Percentiles rank a stretch among this genome's conserved stretches.
Conservation (phyloP, 495 filamentous ascomycete species). For the Monascus purpureus region DNA sequence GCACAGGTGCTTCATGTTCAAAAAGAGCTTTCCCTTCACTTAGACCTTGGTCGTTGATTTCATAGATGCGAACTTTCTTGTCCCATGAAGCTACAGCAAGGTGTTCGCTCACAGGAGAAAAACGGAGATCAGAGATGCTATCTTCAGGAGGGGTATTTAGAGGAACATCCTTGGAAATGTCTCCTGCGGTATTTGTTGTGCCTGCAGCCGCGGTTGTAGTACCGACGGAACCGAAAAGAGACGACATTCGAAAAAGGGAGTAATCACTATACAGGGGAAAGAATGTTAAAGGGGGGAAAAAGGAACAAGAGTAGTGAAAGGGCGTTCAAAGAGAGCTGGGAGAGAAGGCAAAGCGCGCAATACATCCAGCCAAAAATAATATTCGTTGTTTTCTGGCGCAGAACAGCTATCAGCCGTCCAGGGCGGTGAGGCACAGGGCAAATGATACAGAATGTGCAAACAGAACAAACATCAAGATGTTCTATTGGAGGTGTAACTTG, state of each 20-base stretch:
- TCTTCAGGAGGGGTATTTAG: slow-evolving; percentile 68
- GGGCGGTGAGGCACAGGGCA: too few relatives aligned
- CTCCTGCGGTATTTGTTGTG: slow-evolving; percentile 63
- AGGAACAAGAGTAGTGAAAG: not conserved
- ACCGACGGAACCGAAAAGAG: slow-evolving; percentile 51
- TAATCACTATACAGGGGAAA: not conserved
- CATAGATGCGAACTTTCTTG: slow-evolving; percentile 85
- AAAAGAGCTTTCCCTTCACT: slow-evolving; percentile 69
- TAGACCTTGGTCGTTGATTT: slow-evolving; percentile 55
- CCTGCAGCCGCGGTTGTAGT: slow-evolving; percentile 28
- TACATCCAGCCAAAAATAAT: too few relatives aligned
- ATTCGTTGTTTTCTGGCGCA: too few relatives aligned
- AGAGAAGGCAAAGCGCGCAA: too few relatives aligned
- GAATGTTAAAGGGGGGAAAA: slow-evolving; percentile 2
- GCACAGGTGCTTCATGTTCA: slow-evolving; percentile 60
- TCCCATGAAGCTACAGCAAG: slow-evolving; percentile 86
- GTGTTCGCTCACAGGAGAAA: slow-evolving; percentile 64
- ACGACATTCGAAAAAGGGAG: slow-evolving; percentile 21
- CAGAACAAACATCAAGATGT: too few relatives aligned
- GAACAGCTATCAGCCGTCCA: too few relatives aligned
- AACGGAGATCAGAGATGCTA: slow-evolving; percentile 70
- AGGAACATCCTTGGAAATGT: slow-evolving; percentile 77
- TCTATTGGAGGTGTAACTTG: too few relatives aligned
- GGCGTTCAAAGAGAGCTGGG: not conserved
- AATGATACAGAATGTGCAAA: too few relatives aligned